Conservation (phyloP, 441 rosid species). For the Populus hybrid region DNA sequence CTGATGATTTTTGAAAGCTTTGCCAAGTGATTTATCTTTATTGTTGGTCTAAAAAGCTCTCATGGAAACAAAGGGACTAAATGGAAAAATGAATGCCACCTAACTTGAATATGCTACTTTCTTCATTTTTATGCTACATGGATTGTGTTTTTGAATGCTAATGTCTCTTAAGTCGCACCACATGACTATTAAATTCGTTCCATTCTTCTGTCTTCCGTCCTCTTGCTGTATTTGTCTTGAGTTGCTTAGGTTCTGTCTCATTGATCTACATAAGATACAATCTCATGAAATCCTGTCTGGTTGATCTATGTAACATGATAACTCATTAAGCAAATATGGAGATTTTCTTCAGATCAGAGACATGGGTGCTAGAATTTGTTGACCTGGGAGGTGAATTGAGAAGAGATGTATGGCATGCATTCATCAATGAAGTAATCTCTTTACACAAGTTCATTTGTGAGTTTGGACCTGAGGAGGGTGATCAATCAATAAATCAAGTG, state of each 20-base stretch:
- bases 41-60: neutral
- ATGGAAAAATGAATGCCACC: neutral
- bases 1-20: neutral
- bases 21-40: neutral
- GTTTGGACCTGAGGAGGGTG: constrained; percentile 69
- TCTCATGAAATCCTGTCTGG: neutral
- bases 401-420: constrained; percentile 94
- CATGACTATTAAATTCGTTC: neutral
- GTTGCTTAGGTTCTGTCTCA: neutral
- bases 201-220: neutral
- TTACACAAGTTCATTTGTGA: constrained; percentile 71
- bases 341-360: constrained; percentile 49
- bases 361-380: constrained; percentile 93
- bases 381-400: constrained; percentile 95
- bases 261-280: neutral
- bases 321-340: constrained; percentile 5
- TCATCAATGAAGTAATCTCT: constrained; percentile 73
- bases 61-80: neutral
- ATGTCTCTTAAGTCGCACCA: neutral
- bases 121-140: neutral
- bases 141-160: neutral
- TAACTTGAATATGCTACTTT: neutral
- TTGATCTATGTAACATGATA: neutral
- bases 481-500: constrained; percentile 54
- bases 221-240: constrained; percentile 7